Percentiles rank a stretch among this genome's conserved stretches.
These are phyloP conservation scores for Yamadazyma conglobata DNA, from an alignment of 1,139 yeast genomes.

Conservation along the genomic window DNA sequence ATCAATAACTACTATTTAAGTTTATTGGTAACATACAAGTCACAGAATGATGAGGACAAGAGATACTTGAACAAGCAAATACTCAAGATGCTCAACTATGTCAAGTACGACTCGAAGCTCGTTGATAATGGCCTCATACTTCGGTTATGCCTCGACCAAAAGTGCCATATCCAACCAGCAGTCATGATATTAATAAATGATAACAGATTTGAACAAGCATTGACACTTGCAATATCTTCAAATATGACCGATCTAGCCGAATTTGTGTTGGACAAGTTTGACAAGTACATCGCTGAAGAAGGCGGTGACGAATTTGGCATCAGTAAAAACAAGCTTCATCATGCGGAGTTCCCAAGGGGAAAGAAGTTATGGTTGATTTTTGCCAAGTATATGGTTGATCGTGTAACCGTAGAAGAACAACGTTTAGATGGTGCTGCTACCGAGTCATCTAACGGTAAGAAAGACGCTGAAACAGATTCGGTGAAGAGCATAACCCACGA, in stretches of 20 bases:
- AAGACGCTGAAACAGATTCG: conserved; percentile 1
- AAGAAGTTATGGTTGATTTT: conserved; percentile 75
- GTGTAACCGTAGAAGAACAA: conserved; percentile 18
- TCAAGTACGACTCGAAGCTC: conserved; percentile 18
- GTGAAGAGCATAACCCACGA: conserved; percentile 9
- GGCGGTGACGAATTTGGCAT: conserved; percentile 13
- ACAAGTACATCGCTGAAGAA: conserved; percentile 19
- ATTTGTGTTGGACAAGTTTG: conserved; percentile 33
- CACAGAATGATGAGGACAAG: conserved; percentile 16
- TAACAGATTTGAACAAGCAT: conserved; percentile 76
- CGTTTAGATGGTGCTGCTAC: conserved; percentile 7
- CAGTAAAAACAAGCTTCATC: conserved; percentile 30
- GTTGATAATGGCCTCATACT: conserved; percentile 75
- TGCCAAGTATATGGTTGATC: conserved; percentile 54
- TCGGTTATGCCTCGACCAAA: conserved; percentile 59
- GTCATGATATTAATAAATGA: conserved; percentile 64
- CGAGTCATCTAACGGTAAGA: neutral
- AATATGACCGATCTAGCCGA: conserved; percentile 58
- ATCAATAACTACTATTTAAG: conserved; percentile 75
- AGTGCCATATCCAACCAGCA: conserved; percentile 59
- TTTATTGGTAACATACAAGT: conserved; percentile 59
- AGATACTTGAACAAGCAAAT: conserved; percentile 27
- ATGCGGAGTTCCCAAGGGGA: conserved; percentile 43
- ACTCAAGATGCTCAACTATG: conserved; percentile 26
- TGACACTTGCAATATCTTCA: conserved; percentile 63